Conservation (phyloP, 2,329 filamentous ascomycete genomes). For the Microsporum ferrugineum region DNA sequence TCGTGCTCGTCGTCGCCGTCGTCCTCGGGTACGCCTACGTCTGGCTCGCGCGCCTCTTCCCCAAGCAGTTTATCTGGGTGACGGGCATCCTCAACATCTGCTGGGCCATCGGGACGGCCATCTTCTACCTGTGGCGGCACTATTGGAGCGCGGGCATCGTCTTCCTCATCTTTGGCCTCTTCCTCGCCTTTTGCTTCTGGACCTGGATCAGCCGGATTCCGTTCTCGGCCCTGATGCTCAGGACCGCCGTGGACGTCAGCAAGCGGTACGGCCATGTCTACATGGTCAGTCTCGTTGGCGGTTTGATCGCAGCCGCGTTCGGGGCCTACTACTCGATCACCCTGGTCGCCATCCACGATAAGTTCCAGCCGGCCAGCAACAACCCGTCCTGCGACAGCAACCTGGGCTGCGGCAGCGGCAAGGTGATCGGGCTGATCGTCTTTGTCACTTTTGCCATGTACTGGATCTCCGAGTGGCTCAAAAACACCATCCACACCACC, state of each 20-base stretch:
- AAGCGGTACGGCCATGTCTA: conserved; percentile 79
- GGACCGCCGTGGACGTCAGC: conserved; percentile 73
- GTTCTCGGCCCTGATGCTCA: conserved; percentile 81
- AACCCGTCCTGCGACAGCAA: conserved; percentile 48
- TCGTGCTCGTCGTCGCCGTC: conserved; percentile 39
- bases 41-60: conserved; percentile 61
- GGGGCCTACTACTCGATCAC: conserved; percentile 80
- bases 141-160: conserved; percentile 77
- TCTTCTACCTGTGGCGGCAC: conserved; percentile 67
- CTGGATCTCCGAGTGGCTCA: conserved; percentile 88
- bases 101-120: conserved; percentile 71
- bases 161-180: conserved; percentile 27
- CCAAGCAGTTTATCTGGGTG: conserved; percentile 86
- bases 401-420: conserved; percentile 55
- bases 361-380: conserved; percentile 53
- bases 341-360: conserved; percentile 73
- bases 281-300: conserved; percentile 71
- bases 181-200: conserved; percentile 56
- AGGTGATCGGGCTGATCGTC: conserved; percentile 71
- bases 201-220: conserved; percentile 85
- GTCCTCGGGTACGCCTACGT: conserved; percentile 69
- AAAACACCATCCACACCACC: conserved; percentile 82
- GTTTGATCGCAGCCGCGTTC: conserved; percentile 62
- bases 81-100: conserved; percentile 81
- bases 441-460: conserved; percentile 88